These are phyloP conservation scores for Alliaria petiolata DNA, from an alignment of 345 rosid species.

Conservation along the genomic window DNA sequence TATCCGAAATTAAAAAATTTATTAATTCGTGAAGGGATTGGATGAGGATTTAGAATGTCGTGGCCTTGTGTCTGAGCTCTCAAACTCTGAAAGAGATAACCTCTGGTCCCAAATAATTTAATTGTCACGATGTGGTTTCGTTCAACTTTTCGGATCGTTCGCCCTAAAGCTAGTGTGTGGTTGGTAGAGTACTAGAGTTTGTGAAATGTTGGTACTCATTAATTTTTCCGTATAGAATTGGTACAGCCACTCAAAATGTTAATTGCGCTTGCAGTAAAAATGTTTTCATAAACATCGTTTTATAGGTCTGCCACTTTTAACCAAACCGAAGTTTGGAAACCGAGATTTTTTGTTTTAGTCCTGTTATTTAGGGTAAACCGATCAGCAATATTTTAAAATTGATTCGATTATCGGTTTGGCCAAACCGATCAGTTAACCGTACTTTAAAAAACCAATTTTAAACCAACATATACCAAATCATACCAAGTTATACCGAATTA, in stretches of 20 bases:
- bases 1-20: not conserved
- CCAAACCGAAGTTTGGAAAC: too few species aligned
- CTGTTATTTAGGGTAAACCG: too few species aligned
- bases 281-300: too few species aligned
- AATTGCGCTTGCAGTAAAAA: not conserved
- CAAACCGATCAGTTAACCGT: too few species aligned
- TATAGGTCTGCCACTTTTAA: too few species aligned
- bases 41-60: constrained; percentile 29
- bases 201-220: not conserved
- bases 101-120: constrained; percentile 23
- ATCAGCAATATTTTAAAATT: too few species aligned
- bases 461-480: too few species aligned
- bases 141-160: not conserved
- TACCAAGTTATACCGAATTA: too few species aligned
- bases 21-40: not conserved
- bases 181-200: not conserved
- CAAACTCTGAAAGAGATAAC: constrained; percentile 2
- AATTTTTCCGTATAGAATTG: not conserved
- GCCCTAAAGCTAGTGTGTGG: not conserved
- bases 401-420: too few species aligned
- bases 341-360: too few species aligned
- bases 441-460: too few species aligned
- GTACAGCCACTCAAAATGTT: not conserved
- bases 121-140: constrained; percentile 2
- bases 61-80: constrained; percentile 12